Conservation (phyloP, 192 early-diverging fungal species). For the Chytriomyces confervae region DNA sequence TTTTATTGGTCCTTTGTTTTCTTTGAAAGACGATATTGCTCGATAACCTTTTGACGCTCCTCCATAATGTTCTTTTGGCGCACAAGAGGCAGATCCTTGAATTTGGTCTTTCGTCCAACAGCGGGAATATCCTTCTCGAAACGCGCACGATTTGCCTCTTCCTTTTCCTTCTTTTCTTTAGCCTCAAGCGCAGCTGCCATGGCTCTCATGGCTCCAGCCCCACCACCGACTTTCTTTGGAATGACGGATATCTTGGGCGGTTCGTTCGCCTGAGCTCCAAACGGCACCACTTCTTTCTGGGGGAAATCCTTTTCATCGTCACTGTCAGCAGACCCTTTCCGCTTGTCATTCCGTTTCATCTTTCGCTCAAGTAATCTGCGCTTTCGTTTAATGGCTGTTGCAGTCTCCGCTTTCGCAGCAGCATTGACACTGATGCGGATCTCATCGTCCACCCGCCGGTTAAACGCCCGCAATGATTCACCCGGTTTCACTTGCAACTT, state of each 20-base stretch:
- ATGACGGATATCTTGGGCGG: slow-evolving; percentile 27
- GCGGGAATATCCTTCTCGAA: slow-evolving; percentile 34
- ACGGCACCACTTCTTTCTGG: slow-evolving; percentile 10
- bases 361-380: slow-evolving; percentile 24
- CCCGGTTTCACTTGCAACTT: not conserved
- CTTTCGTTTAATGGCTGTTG: slow-evolving; percentile 32
- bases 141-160: slow-evolving; percentile 34
- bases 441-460: slow-evolving; percentile 21
- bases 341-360: slow-evolving; percentile 13
- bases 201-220: slow-evolving; percentile 17
- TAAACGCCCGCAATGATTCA: slow-evolving; percentile 17
- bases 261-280: slow-evolving; percentile 29
- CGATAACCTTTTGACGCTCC: slow-evolving; percentile 26
- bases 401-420: slow-evolving; percentile 23
- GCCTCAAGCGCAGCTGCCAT: slow-evolving; percentile 36
- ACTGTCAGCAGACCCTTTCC: not conserved
- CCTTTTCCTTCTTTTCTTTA: slow-evolving; percentile 49
- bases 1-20: not conserved
- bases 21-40: slow-evolving; percentile 18
- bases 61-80: slow-evolving; percentile 25
- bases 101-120: slow-evolving; percentile 49
- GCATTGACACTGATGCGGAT: slow-evolving; percentile 23
- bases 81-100: slow-evolving; percentile 28
- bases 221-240: slow-evolving; percentile 41
- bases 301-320: slow-evolving; percentile 25